Percentiles rank a stretch among this genome's conserved stretches.
phyloP scores from a whole-genome alignment of 148 eudicot genomes.

The Rhododendron vialii region DNA sequence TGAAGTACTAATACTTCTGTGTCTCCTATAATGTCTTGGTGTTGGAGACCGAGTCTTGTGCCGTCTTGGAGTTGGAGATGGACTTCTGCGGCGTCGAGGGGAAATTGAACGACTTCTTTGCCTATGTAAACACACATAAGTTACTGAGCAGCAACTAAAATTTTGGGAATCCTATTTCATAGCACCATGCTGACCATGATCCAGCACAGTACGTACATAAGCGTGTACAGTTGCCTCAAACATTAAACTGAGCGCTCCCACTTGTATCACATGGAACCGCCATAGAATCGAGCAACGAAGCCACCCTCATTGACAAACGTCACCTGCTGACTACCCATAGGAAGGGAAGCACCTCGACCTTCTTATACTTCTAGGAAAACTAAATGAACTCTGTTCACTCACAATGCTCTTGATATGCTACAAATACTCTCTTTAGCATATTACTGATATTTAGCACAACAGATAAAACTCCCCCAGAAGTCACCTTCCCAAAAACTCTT shows the following conservation, averaged over 20 bases:
- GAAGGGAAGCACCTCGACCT: constrained; percentile 45
- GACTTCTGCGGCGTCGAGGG: constrained; percentile 56
- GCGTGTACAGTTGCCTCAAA: constrained; percentile 74
- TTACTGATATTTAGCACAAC: not conserved
- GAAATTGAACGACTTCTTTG: constrained; percentile 79
- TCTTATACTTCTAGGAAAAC: constrained; percentile 18
- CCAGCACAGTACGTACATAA: constrained; percentile 30
- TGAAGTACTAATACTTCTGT: constrained; percentile 42
- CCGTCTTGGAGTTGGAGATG: constrained; percentile 65
- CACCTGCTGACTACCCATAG: constrained; percentile 59
- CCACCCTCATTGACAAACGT: constrained; percentile 59
- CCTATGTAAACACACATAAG: constrained; percentile 43
- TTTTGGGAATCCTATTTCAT: not conserved
- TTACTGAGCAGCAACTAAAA: constrained; percentile 28
- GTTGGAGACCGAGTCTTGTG: constrained; percentile 66
- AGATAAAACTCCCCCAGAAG: constrained; percentile 7
- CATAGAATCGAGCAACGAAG: constrained; percentile 52
- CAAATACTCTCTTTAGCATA: constrained; percentile 6
- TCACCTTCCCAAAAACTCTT: not conserved
- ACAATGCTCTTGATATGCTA: constrained; percentile 17
- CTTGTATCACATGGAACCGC: constrained; percentile 76
- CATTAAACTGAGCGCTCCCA: constrained; percentile 65
- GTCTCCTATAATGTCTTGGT: constrained; percentile 54
- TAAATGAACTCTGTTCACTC: constrained; percentile 22
- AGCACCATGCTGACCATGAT: constrained; percentile 17